A percentile compares a stretch with the other conserved stretches of the same genome.
These are phyloP conservation scores for Eucalyptus cloeziana DNA, from an alignment of 345 rosid genomes.

Conservation along the genomic window DNA sequence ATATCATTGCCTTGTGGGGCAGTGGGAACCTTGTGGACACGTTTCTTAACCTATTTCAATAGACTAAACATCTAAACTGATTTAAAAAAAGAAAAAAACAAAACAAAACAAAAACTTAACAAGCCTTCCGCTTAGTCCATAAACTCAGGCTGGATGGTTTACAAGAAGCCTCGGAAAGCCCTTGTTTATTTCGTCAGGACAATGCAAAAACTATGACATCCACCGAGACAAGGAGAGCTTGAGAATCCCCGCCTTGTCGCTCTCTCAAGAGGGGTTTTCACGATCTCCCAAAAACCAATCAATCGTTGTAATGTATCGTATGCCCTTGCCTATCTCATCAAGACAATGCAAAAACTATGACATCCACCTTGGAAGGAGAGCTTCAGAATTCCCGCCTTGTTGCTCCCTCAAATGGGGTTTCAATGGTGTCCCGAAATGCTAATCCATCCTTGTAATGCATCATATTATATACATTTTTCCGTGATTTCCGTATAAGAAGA, in stretches of 20 bases:
- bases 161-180: not conserved
- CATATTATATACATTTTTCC: not conserved
- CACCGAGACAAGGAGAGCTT: not conserved
- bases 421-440: not conserved
- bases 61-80: not conserved
- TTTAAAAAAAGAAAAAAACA: too few relatives aligned
- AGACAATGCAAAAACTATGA: not conserved
- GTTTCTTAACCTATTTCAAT: not conserved
- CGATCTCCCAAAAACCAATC: not conserved
- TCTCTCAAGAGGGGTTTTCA: not conserved
- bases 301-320: not conserved
- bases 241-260: not conserved
- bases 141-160: not conserved
- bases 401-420: not conserved
- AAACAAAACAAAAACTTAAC: not conserved
- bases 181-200: not conserved
- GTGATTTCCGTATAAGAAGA: not conserved
- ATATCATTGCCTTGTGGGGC: not conserved
- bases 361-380: not conserved
- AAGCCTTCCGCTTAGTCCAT: not conserved
- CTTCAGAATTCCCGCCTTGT: not conserved
- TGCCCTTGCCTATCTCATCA: not conserved
- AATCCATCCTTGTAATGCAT: not conserved
- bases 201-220: not conserved
- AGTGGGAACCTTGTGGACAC: not conserved